Evolutionary conservation across 768 basidiomycete species (phyloP), one percentile per base, ranked within the genome.

Genomic region (Rhodotorula babjevae): DNA sequence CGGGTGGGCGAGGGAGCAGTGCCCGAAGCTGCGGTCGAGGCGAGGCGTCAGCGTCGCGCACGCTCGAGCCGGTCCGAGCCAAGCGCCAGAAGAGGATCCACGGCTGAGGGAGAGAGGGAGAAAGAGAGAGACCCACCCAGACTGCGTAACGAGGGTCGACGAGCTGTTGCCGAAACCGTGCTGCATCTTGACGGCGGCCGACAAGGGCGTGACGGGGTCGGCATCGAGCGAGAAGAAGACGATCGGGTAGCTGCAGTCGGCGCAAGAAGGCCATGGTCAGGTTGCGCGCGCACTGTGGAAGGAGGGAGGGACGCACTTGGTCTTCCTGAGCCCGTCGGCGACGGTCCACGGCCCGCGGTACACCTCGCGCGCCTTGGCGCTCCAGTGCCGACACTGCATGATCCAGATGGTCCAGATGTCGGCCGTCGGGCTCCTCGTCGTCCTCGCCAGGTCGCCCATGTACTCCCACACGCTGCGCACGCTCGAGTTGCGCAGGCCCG

Each of bases 201-300:
- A 9, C 15, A 78, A 68, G 0, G 77, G 76, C 18, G 76, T 77
- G 56, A 78, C 77, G 18, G 73, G 73, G 49, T 78, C 77, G 49
- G 69, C 68, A 4, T 71, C 71, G 12, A 73, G 68, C 14, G 72
- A 69, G 46, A 77, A 9, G 65, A 76, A 74, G 25, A 72, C 57
- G 33, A 74, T 63, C 18, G 73, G 73, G 59, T 59, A 60, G 5
- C 68, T 74, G 63, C 15, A 5, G 44, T 2, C 14, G 36, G 36
- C 18, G 44, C 11, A 25, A 12, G 50, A 36, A 46, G 19, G 56
- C 33, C n/a, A n/a, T n/a, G n/a, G 49, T 62, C 40, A 64, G 46
- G 3, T 57, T 10, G 1, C 9, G 23, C 1, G 9, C 23, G 10
- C 50, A 27, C 4, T 11, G n/a, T 16, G 10, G 9, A 7, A 19